These are phyloP conservation scores for Euptelea pleiosperma DNA, from an alignment of 164 flowering plant species.

Conservation along the genomic window DNA sequence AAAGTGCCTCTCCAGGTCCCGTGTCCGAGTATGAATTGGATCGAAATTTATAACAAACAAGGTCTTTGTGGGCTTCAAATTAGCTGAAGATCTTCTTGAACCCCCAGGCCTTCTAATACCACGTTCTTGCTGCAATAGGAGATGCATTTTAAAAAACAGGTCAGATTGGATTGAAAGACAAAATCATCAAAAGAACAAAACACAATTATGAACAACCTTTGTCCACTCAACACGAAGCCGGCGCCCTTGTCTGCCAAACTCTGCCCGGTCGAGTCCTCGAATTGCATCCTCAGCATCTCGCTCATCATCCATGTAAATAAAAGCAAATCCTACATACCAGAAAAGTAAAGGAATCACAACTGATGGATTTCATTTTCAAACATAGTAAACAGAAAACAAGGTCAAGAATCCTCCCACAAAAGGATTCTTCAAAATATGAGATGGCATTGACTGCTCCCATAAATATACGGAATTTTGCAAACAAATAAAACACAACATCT, in stretches of 20 bases:
- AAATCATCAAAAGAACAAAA: neutral
- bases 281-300: constrained; percentile 98
- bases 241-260: constrained; percentile 93
- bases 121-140: constrained; percentile 72
- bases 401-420: constrained; percentile 25
- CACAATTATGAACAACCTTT: constrained; percentile 42
- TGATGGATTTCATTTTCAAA: neutral
- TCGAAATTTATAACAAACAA: constrained; percentile 95
- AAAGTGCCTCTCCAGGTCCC: constrained; percentile 92
- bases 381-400: neutral
- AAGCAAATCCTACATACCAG: constrained; percentile 78
- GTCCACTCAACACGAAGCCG: constrained; percentile 98
- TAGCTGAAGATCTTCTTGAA: constrained; percentile 60
- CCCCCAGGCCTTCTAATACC: constrained; percentile 61
- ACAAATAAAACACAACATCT: constrained; percentile 32
- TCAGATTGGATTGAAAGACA: neutral
- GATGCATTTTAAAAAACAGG: neutral
- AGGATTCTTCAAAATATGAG: constrained; percentile 12
- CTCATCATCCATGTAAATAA: constrained; percentile 96
- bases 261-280: constrained; percentile 68
- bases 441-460: constrained; percentile 9
- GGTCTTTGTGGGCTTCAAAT: constrained; percentile 75
- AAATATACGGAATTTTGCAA: constrained; percentile 15
- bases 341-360: constrained; percentile 2
- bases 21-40: constrained; percentile 66